phyloP scores from a whole-genome alignment of 148 eudicot species.

The Selenicereus undatus region DNA sequence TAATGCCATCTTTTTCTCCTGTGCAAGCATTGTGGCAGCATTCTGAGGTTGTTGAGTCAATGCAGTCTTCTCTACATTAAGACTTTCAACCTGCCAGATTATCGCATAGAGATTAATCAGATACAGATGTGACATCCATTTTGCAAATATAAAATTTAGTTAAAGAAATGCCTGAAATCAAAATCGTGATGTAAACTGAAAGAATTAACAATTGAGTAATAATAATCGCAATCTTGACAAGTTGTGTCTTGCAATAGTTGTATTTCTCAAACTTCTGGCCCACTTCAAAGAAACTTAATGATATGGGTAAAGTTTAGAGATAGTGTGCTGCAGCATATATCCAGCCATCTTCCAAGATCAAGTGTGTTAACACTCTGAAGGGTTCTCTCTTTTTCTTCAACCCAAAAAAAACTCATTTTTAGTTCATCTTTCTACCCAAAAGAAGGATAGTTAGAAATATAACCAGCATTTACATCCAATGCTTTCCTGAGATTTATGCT shows the following conservation, averaged over 20 bases:
- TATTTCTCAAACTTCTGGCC: no score
- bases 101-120: not conserved
- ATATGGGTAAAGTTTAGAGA: not conserved
- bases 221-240: no score
- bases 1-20: conserved; percentile 98
- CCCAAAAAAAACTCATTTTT: not conserved
- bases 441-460: not conserved
- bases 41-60: conserved; percentile 68
- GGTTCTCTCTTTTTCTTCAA: no score
- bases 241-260: not conserved
- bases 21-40: conserved; percentile 63
- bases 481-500: not conserved
- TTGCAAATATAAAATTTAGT: not conserved
- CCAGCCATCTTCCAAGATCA: no score
- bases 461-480: not conserved
- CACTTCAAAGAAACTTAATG: not conserved
- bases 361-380: no score
- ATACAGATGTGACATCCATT: not conserved
- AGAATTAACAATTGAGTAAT: not conserved
- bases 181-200: not conserved
- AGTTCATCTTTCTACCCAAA: not conserved
- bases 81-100: conserved; percentile 71
- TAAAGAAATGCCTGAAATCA: not conserved
- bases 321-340: not conserved
- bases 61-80: conserved; percentile 72